Base-by-base conservation (phyloP, 176 grass and related monocot species). In the Oryza coarctata region DNA sequence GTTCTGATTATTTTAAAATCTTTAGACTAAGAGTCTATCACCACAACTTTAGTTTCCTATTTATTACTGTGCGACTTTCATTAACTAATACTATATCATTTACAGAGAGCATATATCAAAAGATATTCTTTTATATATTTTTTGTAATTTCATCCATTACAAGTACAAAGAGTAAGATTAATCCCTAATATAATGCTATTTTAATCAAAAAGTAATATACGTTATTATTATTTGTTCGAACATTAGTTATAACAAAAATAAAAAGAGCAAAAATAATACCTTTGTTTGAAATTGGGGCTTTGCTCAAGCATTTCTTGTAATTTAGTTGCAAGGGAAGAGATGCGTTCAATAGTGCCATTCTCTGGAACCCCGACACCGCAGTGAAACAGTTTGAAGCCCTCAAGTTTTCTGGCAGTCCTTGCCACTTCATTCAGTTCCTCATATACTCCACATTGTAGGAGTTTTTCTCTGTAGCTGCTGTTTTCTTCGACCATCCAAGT, bases 361-460 rank as follows among this genome's bases (percentile, higher is more conserved):
- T 4, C 7, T 40, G 23, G 23, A 68, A 84, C 63, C 26, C 22
- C 73, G 38, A 70, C 74, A 60, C 27, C 35, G 14, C 35, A 43
- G 32, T 60, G 34, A 32, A 69, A 84, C 45, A 84, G 12, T 12
- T 76, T 28, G 34, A 76, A 76, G 47, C 49, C 70, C 64, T 84
- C 82, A 26, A 77, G 27, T 84, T 69, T 84, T 61, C 35, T 55
- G 15, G 47, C 34, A 58, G 73, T 84, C 27, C 25, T 77, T 26
- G 18, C 35, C 64, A 84, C 63, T 77, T 77, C 73, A 40, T 61
- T 58, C 26, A 84, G 64, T 32, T 70, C 73, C 33, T 84, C 64
- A 12, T 70, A 84, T 35, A 84, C 31, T 41, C 82, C 82, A 70
- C 73, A 84, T 23, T 70, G 73, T 5, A 84, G 73, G 34, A 84